A percentile compares a stretch with the other conserved stretches of the same genome.
Evolutionary conservation across 139 green algal genomes (phyloP).

Genomic region (Ettlia oleoabundans): DNA sequence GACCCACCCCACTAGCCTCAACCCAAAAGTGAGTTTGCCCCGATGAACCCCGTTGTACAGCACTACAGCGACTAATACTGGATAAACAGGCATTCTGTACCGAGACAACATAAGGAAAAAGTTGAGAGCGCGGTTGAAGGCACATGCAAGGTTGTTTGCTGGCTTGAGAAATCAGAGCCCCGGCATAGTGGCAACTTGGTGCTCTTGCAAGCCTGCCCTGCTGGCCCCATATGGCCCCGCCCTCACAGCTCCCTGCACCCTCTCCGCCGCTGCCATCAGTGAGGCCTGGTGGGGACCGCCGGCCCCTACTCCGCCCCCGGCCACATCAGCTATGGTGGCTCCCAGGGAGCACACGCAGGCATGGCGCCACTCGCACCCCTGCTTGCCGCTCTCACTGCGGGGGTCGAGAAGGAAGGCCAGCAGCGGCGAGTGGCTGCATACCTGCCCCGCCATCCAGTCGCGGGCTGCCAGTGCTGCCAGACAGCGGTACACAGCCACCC

Average conservation of each 20-base stretch:
- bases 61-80: background rate
- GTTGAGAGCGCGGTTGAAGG: no score
- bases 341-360: constrained; percentile 11
- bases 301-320: constrained; percentile 2
- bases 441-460: constrained; percentile 19
- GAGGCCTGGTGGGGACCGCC: background rate
- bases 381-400: constrained; percentile 9
- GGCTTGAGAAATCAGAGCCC: background rate
- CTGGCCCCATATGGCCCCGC: constrained; percentile 1
- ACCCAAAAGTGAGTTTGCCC: no score
- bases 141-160: background rate
- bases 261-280: constrained; percentile 10
- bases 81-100: background rate
- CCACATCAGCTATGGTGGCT: constrained; percentile 3
- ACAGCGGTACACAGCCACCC: constrained; percentile 27
- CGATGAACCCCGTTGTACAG: no score
- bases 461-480: constrained; percentile 13
- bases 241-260: constrained; percentile 13
- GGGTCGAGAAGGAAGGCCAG: constrained; percentile 15
- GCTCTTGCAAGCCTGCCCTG: background rate
- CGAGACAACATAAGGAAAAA: background rate
- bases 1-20: no score
- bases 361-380: constrained; percentile 35
- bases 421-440: constrained; percentile 8
- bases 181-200: background rate